These are phyloP conservation scores for Papiliotrema fonsecae DNA, from an alignment of 1,284 basidiomycete species.

Conservation along the genomic window DNA sequence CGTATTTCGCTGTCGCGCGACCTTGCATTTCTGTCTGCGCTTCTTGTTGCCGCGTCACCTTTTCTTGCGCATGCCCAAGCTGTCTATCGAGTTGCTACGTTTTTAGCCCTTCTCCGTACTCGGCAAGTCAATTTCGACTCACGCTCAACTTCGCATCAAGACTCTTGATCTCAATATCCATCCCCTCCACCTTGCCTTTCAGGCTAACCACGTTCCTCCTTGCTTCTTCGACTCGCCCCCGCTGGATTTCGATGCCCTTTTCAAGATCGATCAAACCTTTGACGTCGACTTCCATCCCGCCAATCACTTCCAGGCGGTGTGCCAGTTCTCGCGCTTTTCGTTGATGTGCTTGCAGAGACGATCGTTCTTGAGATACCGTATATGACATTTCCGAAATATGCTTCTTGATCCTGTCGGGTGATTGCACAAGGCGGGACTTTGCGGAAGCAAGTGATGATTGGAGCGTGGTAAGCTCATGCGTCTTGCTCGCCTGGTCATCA, in stretches of 20 bases:
- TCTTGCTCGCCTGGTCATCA: conserved; percentile 18
- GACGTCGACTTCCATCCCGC: conserved; percentile 63
- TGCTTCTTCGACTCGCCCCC: conserved; percentile 57
- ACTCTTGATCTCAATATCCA: conserved; percentile 65
- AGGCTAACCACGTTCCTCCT: conserved; percentile 62
- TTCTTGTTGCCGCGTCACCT: conserved; percentile 65
- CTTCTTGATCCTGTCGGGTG: conserved; percentile 75
- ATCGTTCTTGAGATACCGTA: conserved; percentile 59
- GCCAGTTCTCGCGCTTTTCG: conserved; percentile 69
- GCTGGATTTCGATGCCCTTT: conserved; percentile 61
- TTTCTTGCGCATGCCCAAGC: conserved; percentile 67
- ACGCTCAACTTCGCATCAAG: conserved; percentile 64
- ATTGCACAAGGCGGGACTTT: conserved; percentile 71
- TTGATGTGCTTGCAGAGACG: conserved; percentile 55
- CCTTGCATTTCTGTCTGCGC: conserved; percentile 68
- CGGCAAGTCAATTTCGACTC: conserved; percentile 11
- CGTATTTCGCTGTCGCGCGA: conserved; percentile 63
- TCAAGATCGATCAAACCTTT: conserved; percentile 40
- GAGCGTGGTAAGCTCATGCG: conserved; percentile 21
- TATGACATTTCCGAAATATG: conserved; percentile 67
- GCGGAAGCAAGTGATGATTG: conserved; percentile 54
- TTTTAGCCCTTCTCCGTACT: neutral
- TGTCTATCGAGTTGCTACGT: conserved; percentile 67
- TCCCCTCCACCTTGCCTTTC: conserved; percentile 62
- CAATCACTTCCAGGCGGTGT: conserved; percentile 63